phyloP scores from a whole-genome alignment of 2,329 filamentous ascomycete species.

The Chalaropsis thielavioides region DNA sequence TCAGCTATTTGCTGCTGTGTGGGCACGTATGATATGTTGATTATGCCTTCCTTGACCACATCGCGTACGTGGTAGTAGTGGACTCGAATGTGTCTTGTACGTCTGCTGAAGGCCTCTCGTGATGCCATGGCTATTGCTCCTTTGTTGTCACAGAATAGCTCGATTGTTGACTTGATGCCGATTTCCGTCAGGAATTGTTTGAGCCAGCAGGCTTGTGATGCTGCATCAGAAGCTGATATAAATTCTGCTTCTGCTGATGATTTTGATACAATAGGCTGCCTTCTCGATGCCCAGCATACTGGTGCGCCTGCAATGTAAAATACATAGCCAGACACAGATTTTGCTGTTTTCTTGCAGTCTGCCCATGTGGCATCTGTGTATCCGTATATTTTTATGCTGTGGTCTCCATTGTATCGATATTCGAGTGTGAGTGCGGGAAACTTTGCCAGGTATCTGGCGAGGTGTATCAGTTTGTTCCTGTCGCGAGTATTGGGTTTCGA shows the following conservation, averaged over 20 bases:
- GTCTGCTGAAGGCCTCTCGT: background rate
- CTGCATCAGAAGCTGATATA: background rate
- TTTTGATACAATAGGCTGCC: background rate
- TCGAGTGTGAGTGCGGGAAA: background rate
- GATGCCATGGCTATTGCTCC: background rate
- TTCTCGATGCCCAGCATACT: background rate
- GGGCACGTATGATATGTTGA: background rate
- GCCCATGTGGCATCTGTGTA: slow-evolving; percentile 3
- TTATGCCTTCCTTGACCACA: background rate
- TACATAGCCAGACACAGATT: background rate
- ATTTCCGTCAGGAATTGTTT: background rate
- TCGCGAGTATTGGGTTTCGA: background rate
- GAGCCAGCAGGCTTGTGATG: background rate
- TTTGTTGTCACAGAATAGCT: background rate
- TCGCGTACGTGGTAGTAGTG: background rate
- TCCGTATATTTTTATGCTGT: background rate
- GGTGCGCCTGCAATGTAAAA: background rate
- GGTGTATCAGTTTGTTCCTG: no score
- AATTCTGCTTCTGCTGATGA: background rate
- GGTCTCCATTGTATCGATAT: background rate
- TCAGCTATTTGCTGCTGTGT: background rate
- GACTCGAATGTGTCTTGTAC: background rate
- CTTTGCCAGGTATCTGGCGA: background rate
- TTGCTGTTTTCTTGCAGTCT: background rate
- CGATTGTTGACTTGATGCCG: background rate